Percentiles rank a stretch among this genome's conserved stretches.
phyloP scores from a whole-genome alignment of 306 rosid species.

The Coriaria nepalensis region DNA sequence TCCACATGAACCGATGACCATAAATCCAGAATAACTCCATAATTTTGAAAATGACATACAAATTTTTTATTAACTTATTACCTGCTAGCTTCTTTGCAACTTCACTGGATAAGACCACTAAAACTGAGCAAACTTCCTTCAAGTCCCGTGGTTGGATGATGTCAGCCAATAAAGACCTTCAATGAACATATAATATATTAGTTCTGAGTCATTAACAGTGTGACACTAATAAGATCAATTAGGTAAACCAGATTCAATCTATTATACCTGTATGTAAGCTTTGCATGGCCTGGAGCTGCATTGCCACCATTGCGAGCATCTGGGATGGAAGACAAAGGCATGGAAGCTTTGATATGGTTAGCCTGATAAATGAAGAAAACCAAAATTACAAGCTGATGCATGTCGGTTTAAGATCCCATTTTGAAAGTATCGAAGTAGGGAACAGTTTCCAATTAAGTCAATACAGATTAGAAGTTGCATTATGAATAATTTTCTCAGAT shows the following conservation, averaged over 20 bases:
- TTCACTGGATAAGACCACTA: conserved; percentile 78
- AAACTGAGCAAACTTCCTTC: conserved; percentile 89
- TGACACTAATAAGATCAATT: background rate
- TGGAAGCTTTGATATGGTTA: conserved; percentile 45
- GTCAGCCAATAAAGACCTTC: conserved; percentile 94
- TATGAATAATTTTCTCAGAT: no score
- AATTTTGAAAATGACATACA: no score
- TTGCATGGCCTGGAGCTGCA: conserved; percentile 63
- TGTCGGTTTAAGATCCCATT: background rate
- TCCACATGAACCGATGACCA: background rate
- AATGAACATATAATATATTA: conserved; percentile 29
- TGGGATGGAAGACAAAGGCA: conserved; percentile 42
- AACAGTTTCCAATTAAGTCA: no score
- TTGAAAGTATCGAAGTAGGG: background rate
- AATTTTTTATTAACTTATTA: conserved; percentile 8
- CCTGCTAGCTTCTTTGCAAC: conserved; percentile 76
- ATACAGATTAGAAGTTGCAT: no score
- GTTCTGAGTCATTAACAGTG: conserved; percentile 2
- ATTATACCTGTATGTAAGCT: conserved; percentile 70
- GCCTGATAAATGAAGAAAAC: conserved; percentile 34
- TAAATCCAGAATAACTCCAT: no score
- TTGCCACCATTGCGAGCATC: conserved; percentile 44
- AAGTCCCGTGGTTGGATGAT: conserved; percentile 88
- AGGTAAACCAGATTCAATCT: conserved; percentile 10
- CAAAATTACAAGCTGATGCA: no score